A percentile compares a stretch with the other conserved stretches of the same genome.
phyloP scores from a whole-genome alignment of 23 red algal species.

The Gracilaria domingensis region DNA sequence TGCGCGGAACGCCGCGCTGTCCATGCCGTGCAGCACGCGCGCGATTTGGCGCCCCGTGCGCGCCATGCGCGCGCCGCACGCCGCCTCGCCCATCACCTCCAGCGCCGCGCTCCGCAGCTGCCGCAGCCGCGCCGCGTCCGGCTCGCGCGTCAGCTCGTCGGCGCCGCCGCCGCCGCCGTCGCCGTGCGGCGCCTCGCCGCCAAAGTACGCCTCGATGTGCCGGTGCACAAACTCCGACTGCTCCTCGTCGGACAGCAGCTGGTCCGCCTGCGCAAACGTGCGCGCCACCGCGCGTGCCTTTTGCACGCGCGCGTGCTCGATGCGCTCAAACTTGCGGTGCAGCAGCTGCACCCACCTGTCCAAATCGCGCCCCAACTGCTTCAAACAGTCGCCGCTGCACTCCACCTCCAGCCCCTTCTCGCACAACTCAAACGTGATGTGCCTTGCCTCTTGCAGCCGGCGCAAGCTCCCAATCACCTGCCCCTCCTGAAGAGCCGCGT shows the following conservation, averaged over 20 bases:
- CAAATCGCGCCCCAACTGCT: not conserved
- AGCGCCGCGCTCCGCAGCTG: conserved; percentile 5
- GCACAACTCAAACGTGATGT: conserved; percentile 13
- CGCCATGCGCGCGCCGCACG: not conserved
- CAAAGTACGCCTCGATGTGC: conserved; percentile 20
- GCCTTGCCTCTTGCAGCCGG: not conserved
- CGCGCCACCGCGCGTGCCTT: conserved; percentile 18
- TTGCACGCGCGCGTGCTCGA: not conserved
- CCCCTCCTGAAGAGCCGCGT: conserved; percentile 9
- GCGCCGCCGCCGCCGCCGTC: no score
- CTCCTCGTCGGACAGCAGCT: conserved; percentile 35
- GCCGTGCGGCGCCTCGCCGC: not conserved
- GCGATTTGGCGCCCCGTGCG: conserved; percentile 28
- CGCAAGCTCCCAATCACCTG: conserved; percentile 7
- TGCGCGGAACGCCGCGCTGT: conserved; percentile 44
- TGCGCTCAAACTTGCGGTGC: not conserved
- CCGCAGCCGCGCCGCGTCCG: conserved; percentile 1
- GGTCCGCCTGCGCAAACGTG: conserved; percentile 13
- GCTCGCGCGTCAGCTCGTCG: not conserved
- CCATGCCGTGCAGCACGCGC: conserved; percentile 60
- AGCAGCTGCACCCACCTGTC: not conserved
- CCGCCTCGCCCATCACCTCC: conserved; percentile 6
- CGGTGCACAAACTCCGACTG: conserved; percentile 31
- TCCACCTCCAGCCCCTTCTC: not conserved
- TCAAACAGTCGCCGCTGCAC: not conserved